Conservation (phyloP, 2,329 filamentous ascomycete species). For the Parastagonospora avenae region DNA sequence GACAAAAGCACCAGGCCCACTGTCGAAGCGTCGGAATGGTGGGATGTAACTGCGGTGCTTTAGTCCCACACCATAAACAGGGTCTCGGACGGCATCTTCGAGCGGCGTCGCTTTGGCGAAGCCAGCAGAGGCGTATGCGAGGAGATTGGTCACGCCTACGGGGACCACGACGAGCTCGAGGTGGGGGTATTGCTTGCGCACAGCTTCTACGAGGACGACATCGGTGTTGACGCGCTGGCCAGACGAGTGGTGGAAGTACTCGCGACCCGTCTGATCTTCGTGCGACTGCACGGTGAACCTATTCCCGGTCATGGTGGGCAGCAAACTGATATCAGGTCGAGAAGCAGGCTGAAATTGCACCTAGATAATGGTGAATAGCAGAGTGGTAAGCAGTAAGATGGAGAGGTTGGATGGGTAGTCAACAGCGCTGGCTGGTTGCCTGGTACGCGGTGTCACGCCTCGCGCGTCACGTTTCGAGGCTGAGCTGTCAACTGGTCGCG, state of each 20-base stretch:
- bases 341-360: no score
- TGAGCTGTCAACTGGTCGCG: not conserved
- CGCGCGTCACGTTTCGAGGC: not conserved
- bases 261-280: conserved; percentile 45
- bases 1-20: conserved; percentile 41
- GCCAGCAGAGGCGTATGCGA: conserved; percentile 51
- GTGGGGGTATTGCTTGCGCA: conserved; percentile 52
- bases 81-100: conserved; percentile 48
- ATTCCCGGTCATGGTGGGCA: conserved; percentile 31
- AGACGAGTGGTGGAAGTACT: conserved; percentile 53
- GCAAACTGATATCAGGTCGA: not conserved
- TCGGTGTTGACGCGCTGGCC: conserved; percentile 52
- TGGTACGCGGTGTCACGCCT: not conserved
- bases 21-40: conserved; percentile 46
- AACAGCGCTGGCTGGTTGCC: not conserved
- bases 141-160: conserved; percentile 40
- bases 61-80: conserved; percentile 38
- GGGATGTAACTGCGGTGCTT: conserved; percentile 48
- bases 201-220: conserved; percentile 50
- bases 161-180: conserved; percentile 52
- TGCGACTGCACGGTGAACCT: conserved; percentile 23
- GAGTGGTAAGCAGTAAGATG: not conserved
- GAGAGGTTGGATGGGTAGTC: not conserved
- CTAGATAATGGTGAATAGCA: not conserved
- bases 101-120: conserved; percentile 49